Evolutionary conservation across 768 basidiomycete species (phyloP), one percentile per base, ranked within the genome.

Genomic region (Gyrodon lividus): DNA sequence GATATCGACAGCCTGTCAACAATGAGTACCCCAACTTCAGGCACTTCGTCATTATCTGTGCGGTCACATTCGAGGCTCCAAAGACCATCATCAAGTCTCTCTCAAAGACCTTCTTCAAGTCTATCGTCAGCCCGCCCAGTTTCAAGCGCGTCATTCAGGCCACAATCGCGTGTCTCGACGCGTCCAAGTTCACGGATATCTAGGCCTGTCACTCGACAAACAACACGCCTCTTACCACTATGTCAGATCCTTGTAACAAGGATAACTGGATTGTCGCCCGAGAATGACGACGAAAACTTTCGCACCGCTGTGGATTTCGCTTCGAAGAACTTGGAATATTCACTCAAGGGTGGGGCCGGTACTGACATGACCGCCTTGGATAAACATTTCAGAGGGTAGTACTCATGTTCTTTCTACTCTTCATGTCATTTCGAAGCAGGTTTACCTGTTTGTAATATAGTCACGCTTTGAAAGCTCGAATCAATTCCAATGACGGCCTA

Each of bases 391-490:
- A 60, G 60, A 66, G 81, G 87, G 87, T 88, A 67, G 46, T 62
- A 7, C 57, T 34, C 23, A 38, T 40, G 37, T 55, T 45, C 38
- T 37, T 52, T 50, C 22, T 40, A 17, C 14, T 41, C n/a, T 38
- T 37, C 3, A 26, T 42, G 41, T 47, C 35, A 31, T 53, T 41
- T 51, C 42, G 13, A 44, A 40, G 34, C 42, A 30, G n/a, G 46
- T 65, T 62, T 54, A 58, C 47, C 34, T 43, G 28, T 44, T 34
- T 35, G 39, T 20, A 41, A 44, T 50, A 24, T 52, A 87, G 87
- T 14, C 79, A 76, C 62, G 72, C 76, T 17, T 71, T 86, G 61
- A 91, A 91, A 65, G 86, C 87, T 13, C 80, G 80, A 34, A 77
- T 92, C 49, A 81, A 84, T 54, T 81, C 82, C 12, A 73, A 78